phyloP scores from a whole-genome alignment of 2,329 filamentous ascomycete genomes.

The Trichothecium roseum region DNA sequence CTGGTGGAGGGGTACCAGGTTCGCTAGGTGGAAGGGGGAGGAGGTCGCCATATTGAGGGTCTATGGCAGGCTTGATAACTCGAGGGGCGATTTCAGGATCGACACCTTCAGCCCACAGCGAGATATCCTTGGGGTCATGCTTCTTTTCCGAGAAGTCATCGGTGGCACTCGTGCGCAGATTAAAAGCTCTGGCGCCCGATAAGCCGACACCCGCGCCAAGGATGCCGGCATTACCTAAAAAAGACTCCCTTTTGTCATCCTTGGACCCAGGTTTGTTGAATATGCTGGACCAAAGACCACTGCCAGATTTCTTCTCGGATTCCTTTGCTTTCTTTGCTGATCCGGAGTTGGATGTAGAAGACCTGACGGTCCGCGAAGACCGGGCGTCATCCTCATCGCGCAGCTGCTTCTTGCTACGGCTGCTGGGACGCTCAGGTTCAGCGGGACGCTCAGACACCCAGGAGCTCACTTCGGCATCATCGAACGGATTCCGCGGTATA shows the following conservation, averaged over 20 bases:
- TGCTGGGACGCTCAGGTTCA: no score
- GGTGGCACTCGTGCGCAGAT: constrained; percentile 16
- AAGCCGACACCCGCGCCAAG: constrained; percentile 60
- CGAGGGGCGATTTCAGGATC: constrained; percentile 50
- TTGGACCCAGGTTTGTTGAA: constrained; percentile 29
- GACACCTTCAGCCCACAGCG: constrained; percentile 22
- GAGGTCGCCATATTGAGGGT: constrained; percentile 55
- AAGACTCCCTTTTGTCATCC: constrained; percentile 42
- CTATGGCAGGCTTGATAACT: constrained; percentile 53
- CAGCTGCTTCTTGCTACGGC: no score
- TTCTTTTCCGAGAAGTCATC: constrained; percentile 21
- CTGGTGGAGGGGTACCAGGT: constrained; percentile 35
- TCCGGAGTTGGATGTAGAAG: not conserved
- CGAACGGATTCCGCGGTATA: constrained; percentile 25
- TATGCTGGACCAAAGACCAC: constrained; percentile 36
- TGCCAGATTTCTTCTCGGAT: constrained; percentile 26
- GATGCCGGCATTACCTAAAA: constrained; percentile 64
- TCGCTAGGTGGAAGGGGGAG: constrained; percentile 53
- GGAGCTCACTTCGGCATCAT: constrained; percentile 38
- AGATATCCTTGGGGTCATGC: constrained; percentile 15
- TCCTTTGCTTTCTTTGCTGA: constrained; percentile 17
- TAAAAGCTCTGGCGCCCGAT: constrained; percentile 26
- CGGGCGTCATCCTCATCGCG: constrained; percentile 16
- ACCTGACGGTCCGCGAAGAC: constrained; percentile 4
- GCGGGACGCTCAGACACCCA: constrained; percentile 30